Conservation (phyloP, 768 basidiomycete genomes). For the Russula lepida region DNA sequence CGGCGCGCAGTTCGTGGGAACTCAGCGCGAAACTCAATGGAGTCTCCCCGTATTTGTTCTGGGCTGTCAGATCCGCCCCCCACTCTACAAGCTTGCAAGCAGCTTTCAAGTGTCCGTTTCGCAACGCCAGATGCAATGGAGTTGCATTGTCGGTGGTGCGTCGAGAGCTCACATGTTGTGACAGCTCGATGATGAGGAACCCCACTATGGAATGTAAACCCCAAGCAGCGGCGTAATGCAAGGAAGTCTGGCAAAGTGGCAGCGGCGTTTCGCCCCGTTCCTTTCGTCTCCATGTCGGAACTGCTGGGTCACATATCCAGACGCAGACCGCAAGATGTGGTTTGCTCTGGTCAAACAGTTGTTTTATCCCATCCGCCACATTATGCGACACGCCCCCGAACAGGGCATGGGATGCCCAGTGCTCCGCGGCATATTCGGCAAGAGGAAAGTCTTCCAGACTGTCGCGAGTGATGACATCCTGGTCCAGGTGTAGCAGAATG, state of each 20-base stretch:
- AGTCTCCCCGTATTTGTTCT: not conserved
- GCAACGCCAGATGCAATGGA: not conserved
- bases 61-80: not conserved
- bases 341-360: not conserved
- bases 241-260: not conserved
- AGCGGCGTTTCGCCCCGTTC: not conserved
- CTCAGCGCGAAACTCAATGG: not conserved
- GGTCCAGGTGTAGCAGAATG: too few relatives aligned
- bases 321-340: not conserved
- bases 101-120: not conserved
- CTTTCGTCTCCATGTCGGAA: too few relatives aligned
- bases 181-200: not conserved
- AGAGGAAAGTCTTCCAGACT: too few relatives aligned
- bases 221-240: not conserved
- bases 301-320: not conserved
- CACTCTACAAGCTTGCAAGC: not conserved
- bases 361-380: not conserved
- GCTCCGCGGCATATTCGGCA: too few relatives aligned
- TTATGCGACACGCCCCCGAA: not conserved
- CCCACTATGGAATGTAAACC: not conserved
- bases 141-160: not conserved
- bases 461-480: too few relatives aligned
- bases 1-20: not conserved
- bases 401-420: not conserved
- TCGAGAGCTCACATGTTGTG: not conserved